phyloP scores from a whole-genome alignment of 2,329 filamentous ascomycete species.

The Scedosporium aurantiacum region DNA sequence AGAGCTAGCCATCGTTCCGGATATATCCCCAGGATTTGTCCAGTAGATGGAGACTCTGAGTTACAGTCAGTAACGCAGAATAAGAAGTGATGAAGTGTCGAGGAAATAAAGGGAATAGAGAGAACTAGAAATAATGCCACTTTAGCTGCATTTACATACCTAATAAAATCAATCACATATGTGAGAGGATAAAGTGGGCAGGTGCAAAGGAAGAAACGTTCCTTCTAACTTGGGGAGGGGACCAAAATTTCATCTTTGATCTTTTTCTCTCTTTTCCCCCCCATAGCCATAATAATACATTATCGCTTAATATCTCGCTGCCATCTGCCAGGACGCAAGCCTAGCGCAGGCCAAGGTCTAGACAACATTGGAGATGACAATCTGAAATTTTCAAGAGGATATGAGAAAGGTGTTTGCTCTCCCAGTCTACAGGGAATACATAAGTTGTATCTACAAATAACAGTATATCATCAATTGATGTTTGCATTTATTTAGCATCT shows the following conservation, averaged over 20 bases:
- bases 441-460: no score
- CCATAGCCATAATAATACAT: no score
- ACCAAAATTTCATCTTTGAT: not conserved
- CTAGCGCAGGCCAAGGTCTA: no score
- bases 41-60: not conserved
- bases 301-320: no score
- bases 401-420: no score
- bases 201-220: not conserved
- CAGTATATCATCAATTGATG: no score
- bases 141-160: not conserved
- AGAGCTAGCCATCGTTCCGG: not conserved
- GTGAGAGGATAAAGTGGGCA: not conserved
- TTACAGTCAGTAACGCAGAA: not conserved
- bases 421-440: no score
- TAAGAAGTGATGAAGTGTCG: not conserved
- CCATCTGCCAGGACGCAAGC: no score
- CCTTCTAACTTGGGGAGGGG: not conserved
- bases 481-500: no score
- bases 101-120: not conserved
- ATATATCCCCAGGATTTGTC: not conserved
- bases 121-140: not conserved
- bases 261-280: not conserved
- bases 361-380: no score
- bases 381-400: no score
- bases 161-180: not conserved